Percentiles rank a stretch among this genome's conserved stretches.
Evolutionary conservation across 2,329 filamentous ascomycete genomes (phyloP).

Genomic region (Aspergillus awamori): DNA sequence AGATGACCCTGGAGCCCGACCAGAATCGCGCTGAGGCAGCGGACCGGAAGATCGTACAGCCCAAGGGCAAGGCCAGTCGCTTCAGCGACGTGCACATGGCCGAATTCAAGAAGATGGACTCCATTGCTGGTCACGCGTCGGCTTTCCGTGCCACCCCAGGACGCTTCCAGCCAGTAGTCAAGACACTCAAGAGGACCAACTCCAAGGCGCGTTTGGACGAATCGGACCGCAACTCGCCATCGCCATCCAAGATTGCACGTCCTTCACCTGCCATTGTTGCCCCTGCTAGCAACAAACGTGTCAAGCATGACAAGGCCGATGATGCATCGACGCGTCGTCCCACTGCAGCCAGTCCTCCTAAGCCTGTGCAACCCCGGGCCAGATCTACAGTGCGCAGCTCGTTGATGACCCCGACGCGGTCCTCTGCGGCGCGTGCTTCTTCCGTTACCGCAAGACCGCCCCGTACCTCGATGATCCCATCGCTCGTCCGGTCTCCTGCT

Average conservation of each 20-base stretch:
- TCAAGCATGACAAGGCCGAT: constrained; percentile 67
- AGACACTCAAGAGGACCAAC: constrained; percentile 55
- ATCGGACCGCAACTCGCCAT: constrained; percentile 47
- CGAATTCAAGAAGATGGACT: constrained; percentile 97
- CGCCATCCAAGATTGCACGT: constrained; percentile 37
- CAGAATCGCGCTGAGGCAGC: constrained; percentile 45
- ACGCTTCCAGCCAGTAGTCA: constrained; percentile 43
- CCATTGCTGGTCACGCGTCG: constrained; percentile 83
- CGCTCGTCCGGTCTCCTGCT: constrained; percentile 55
- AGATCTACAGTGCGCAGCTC: constrained; percentile 54
- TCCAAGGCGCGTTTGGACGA: constrained; percentile 70
- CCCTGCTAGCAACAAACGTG: constrained; percentile 65
- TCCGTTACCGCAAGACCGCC: constrained; percentile 54
- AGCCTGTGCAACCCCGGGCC: constrained; percentile 37
- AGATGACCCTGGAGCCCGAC: constrained; percentile 62
- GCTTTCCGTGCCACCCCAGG: constrained; percentile 61
- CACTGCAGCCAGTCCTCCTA: constrained; percentile 21
- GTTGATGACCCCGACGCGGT: constrained; percentile 77
- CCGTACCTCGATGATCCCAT: constrained; percentile 58
- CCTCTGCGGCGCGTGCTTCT: constrained; percentile 65
- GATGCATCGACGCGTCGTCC: constrained; percentile 67
- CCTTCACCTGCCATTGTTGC: constrained; percentile 37
- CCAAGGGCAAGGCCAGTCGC: constrained; percentile 75
- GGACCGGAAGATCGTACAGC: constrained; percentile 73
- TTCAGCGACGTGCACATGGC: constrained; percentile 86